Evolutionary conservation across 2,329 filamentous ascomycete species (phyloP).

Genomic region (Helotiales sp.): DNA sequence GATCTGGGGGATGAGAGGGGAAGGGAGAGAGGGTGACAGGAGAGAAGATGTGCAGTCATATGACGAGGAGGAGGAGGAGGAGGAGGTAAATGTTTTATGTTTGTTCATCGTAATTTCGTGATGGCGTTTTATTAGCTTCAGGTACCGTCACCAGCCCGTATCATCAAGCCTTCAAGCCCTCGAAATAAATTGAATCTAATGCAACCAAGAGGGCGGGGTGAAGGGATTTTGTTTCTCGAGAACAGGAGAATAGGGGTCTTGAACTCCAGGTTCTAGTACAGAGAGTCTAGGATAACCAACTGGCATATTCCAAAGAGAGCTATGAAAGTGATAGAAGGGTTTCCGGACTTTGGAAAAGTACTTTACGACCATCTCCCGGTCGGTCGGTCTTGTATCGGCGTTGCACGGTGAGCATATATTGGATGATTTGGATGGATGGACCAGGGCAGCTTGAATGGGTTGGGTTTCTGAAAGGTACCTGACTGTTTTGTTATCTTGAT

Average conservation of each 20-base stretch:
- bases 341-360: neutral
- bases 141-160: conserved; percentile 6
- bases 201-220: conserved; percentile 3
- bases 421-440: too few species aligned
- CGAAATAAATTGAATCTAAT: neutral
- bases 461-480: neutral
- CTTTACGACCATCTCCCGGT: neutral
- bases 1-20: neutral
- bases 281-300: neutral
- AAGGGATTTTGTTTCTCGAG: neutral
- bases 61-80: neutral
- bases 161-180: neutral
- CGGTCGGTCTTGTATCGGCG: neutral
- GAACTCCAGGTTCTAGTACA: neutral
- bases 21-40: neutral
- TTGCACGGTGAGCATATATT: neutral
- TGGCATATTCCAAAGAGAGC: neutral
- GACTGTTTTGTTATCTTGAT: too few species aligned
- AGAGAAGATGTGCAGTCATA: neutral
- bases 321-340: neutral
- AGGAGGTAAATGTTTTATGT: neutral
- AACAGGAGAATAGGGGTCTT: conserved; percentile 1
- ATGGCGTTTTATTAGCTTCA: neutral
- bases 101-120: conserved; percentile 1
- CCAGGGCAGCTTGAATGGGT: neutral